phyloP scores from a whole-genome alignment of 768 basidiomycete species.

The Boletales sp. region DNA sequence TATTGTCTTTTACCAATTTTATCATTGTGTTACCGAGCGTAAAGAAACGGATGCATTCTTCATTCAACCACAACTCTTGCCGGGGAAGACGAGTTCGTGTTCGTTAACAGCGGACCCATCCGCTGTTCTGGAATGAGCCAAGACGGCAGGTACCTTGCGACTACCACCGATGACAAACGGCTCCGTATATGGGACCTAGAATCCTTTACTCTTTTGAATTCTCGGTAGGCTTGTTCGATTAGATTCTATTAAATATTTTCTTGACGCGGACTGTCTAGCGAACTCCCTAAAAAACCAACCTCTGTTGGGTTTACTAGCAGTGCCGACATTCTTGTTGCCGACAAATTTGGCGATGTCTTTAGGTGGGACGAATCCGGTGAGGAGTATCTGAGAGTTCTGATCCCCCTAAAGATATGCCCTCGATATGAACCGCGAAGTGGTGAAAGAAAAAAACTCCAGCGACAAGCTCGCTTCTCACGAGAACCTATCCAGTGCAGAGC shows the following conservation, averaged over 20 bases:
- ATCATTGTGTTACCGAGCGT: slow-evolving; percentile 5
- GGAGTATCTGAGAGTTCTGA: neutral
- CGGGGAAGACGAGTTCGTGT: slow-evolving; percentile 26
- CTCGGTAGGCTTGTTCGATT: slow-evolving; percentile 44
- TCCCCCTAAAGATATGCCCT: slow-evolving; percentile 54
- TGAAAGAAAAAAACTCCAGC: slow-evolving; percentile 26
- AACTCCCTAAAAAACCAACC: slow-evolving; percentile 82
- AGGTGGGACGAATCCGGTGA: slow-evolving; percentile 40
- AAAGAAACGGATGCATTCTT: slow-evolving; percentile 52
- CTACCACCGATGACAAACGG: slow-evolving; percentile 75
- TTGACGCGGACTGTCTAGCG: slow-evolving; percentile 40
- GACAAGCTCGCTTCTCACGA: slow-evolving; percentile 54
- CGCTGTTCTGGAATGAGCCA: slow-evolving; percentile 54
- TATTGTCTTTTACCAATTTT: slow-evolving; percentile 1
- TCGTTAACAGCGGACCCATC: slow-evolving; percentile 53
- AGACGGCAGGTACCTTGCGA: slow-evolving; percentile 48
- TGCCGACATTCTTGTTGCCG: slow-evolving; percentile 73
- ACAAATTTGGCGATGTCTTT: slow-evolving; percentile 96
- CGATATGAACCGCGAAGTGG: slow-evolving; percentile 21
- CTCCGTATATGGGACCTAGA: slow-evolving; percentile 73
- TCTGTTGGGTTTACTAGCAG: slow-evolving; percentile 59
- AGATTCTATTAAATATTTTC: neutral
- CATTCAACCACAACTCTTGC: slow-evolving; percentile 39
- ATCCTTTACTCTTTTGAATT: slow-evolving; percentile 51
- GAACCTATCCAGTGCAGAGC: slow-evolving; percentile 63